Evolutionary conservation across 768 basidiomycete genomes (phyloP), one percentile per base, ranked within the genome.

Genomic region (Kwoniella bestiolae): DNA sequence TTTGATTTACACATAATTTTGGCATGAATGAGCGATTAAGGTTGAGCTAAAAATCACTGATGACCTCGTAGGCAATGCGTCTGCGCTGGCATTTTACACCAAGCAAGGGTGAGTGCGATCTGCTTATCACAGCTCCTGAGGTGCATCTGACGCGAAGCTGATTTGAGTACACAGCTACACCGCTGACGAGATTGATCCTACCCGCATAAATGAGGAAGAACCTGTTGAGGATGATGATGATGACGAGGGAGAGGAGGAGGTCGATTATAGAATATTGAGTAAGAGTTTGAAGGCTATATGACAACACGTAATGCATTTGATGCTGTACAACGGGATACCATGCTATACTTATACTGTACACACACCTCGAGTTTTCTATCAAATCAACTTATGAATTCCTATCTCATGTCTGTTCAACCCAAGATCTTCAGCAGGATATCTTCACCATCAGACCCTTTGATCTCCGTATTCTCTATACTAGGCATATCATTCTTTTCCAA

Each of bases 111-210:
- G 50, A 26, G 71, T 72, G 14, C 52, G 8, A 34, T 11, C 26
- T n/a, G n/a, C n/a, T n/a, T n/a, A n/a, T n/a, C n/a, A n/a, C n/a
- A n/a, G n/a, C n/a, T n/a, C n/a, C n/a, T n/a, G n/a, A 46, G 9
- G 5, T 23, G 12, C 11, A 25, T 23, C 32, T 25, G 6, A 52
- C 51, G 6, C 18, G 44, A 46, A 25, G 58, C 35, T 56, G 53
- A 56, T 18, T n/a, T n/a, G n/a, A n/a, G 7, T 38, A 6, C 23
- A 51, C 31, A 73, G 74, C 18, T 77, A 73, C 52, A 51, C 21
- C 18, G 67, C 69, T 5, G 76, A 75, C 53, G 73, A 74, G 51
- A 77, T 77, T 35, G 76, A 77, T 56, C 76, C 76, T 3, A 73
- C 72, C 23, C 29, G 65, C 14, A 69, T 75, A 58, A 51, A 38